Percentiles rank a stretch among this genome's conserved stretches.
These are phyloP conservation scores for Tetrahymena malaccensis DNA, from an alignment of 73 alveolate species.

Conservation along the genomic window DNA sequence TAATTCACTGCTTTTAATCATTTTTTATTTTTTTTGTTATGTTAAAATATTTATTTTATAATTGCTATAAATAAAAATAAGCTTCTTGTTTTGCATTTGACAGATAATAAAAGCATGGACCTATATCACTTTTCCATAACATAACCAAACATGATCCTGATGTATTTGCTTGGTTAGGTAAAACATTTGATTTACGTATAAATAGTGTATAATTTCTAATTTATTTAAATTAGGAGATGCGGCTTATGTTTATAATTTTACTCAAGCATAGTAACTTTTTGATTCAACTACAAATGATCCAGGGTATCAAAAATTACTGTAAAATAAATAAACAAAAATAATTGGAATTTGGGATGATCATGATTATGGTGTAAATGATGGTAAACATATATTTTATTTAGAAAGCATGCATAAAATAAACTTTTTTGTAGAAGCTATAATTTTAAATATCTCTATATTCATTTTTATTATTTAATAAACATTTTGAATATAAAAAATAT, in stretches of 20 bases:
- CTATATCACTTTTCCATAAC: neutral
- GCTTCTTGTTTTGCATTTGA: neutral
- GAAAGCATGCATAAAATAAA: too few species aligned
- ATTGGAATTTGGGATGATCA: neutral
- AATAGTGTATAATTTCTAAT: too few species aligned
- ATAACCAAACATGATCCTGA: neutral
- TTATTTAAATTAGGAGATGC: neutral
- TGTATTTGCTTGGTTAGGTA: neutral
- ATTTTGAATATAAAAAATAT: too few species aligned
- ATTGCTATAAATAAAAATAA: neutral
- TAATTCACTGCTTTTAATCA: too few species aligned
- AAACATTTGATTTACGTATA: too few species aligned
- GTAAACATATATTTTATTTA: neutral
- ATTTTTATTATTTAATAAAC: too few species aligned
- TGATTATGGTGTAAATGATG: neutral
- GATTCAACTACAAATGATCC: neutral
- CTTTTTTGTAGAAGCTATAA: too few species aligned
- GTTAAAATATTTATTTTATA: neutral
- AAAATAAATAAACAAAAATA: neutral
- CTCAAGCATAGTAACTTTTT: neutral
- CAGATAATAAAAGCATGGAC: neutral
- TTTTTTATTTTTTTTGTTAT: too few species aligned
- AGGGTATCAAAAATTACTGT: neutral
- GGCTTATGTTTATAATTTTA: neutral
- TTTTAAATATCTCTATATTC: too few species aligned